Base-by-base conservation (phyloP, 2,329 filamentous ascomycete species). In the Escovopsis sp. region DNA sequence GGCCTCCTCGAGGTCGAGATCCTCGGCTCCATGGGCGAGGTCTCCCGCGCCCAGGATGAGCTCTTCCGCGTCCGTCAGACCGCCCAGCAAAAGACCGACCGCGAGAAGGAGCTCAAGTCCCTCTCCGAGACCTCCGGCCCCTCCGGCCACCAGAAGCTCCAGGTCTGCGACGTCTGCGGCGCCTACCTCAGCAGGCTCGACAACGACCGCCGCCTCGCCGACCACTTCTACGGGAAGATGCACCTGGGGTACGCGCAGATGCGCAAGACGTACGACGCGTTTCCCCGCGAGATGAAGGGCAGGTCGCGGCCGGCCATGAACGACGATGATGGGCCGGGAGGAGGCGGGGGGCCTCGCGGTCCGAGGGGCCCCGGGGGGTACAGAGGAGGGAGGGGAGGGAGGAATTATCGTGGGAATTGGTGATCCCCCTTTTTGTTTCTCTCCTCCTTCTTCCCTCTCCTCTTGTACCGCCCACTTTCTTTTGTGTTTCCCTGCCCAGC, bases 141-240 rank as follows among this genome's bases (percentile, higher is more conserved):
- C 0, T 86, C 78, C 0, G 90, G 90, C 14, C 90, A 98, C 58
- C 90, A 98, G 64, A 98, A 98, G 57, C 67, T 98, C 28, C 90
- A 98, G 56, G 90, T 98, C 32, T 98, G 90, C 67, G 90, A 98
- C 58, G 90, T 96, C 1, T 98, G 90, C 57, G 90, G 90, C 42
- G 90, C 90, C 5, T 98, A 96, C 55, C 70, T 98, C 27, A 86
- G 78, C 42, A 66, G 90, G 16, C 70, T 98, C 23, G 90, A 98
- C 54, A 98, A 98, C 53, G 90, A 98, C 56, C 73, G 90, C 26
- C 72, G 90, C 21, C 58, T 98, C 52, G 90, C 90, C 15, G 90
- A 98, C 54, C 90, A 98, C 57, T 98, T 98, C 55, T 96, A 94
- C 58, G 90, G 90, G 16, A 98, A 98, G 67, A 98, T 98, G 90